phyloP scores from a whole-genome alignment of 768 basidiomycete species.

The Terana coerulea region DNA sequence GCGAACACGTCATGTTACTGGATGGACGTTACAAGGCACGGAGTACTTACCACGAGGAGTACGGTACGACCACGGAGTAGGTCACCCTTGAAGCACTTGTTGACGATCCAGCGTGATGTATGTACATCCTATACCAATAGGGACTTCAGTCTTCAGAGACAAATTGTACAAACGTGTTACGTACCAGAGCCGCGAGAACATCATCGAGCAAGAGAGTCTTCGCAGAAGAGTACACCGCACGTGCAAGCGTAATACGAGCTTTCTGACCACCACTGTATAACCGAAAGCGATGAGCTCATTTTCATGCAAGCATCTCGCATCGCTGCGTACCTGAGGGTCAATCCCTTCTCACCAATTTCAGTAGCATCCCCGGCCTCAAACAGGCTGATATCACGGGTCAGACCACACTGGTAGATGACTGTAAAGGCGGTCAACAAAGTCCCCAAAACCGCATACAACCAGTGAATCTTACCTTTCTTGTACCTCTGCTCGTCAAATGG shows the following conservation, averaged over 20 bases:
- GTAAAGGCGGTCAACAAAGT: background rate
- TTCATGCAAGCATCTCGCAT: background rate
- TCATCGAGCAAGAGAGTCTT: constrained; percentile 37
- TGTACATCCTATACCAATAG: constrained; percentile 36
- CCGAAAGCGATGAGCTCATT: background rate
- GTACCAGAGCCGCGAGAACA: constrained; percentile 35
- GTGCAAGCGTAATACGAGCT: constrained; percentile 37
- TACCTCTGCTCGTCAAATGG: constrained; percentile 42
- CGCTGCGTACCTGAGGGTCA: constrained; percentile 35
- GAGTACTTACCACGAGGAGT: constrained; percentile 42
- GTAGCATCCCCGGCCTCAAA: constrained; percentile 49
- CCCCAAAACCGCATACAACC: background rate
- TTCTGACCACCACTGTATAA: constrained; percentile 41
- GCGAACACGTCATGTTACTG: constrained; percentile 23
- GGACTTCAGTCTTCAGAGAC: background rate
- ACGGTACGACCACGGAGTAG: constrained; percentile 42
- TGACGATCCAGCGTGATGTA: constrained; percentile 44
- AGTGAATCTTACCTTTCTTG: constrained; percentile 27
- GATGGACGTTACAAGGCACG: constrained; percentile 22
- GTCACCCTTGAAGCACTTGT: constrained; percentile 41
- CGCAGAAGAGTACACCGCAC: constrained; percentile 36
- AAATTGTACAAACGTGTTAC: constrained; percentile 35
- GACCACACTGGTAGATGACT: constrained; percentile 35
- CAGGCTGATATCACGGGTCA: constrained; percentile 43
- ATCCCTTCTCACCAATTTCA: constrained; percentile 59